Conservation (phyloP, 306 rosid species). For the Cucurbita ficifolia region DNA sequence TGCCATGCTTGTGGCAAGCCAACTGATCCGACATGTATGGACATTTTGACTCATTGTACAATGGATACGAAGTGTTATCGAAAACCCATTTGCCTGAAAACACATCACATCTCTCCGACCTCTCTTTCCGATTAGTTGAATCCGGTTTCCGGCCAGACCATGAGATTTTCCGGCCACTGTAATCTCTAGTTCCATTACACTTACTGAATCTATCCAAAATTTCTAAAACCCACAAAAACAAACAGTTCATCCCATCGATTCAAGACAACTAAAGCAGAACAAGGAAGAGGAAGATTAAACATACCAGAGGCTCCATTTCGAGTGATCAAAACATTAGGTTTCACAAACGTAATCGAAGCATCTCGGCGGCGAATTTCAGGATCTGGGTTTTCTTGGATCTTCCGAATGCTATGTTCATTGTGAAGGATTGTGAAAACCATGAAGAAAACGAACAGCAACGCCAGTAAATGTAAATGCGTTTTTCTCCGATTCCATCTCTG, state of each 20-base stretch:
- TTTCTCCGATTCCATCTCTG: slow-evolving; percentile 60
- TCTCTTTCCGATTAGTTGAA: slow-evolving; percentile 22
- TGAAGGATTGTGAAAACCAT: slow-evolving; percentile 51
- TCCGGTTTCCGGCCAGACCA: slow-evolving; percentile 17
- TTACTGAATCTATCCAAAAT: slow-evolving; percentile 73
- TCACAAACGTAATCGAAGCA: slow-evolving; percentile 37
- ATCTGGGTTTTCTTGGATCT: slow-evolving; percentile 46
- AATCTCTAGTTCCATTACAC: slow-evolving; percentile 65
- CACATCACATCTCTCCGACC: slow-evolving; percentile 49
- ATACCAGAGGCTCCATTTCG: slow-evolving; percentile 35
- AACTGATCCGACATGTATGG: slow-evolving; percentile 98
- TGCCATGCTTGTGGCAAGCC: slow-evolving; percentile 90
- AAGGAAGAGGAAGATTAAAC: not conserved
- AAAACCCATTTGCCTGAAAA: slow-evolving; percentile 84
- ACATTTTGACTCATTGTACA: slow-evolving; percentile 56
- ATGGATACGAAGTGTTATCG: slow-evolving; percentile 62
- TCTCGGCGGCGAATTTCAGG: slow-evolving; percentile 30
- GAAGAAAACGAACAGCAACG: slow-evolving; percentile 33
- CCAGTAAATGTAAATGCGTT: slow-evolving; percentile 43
- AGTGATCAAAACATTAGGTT: slow-evolving; percentile 43
- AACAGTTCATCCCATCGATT: slow-evolving; percentile 12
- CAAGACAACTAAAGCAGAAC: slow-evolving; percentile 4
- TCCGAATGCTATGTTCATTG: slow-evolving; percentile 37
- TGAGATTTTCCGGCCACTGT: slow-evolving; percentile 61
- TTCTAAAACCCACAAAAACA: slow-evolving; percentile 27